These are phyloP conservation scores for Fraxinus floribunda DNA, from an alignment of 305 asterid genomes.

Conservation along the genomic window DNA sequence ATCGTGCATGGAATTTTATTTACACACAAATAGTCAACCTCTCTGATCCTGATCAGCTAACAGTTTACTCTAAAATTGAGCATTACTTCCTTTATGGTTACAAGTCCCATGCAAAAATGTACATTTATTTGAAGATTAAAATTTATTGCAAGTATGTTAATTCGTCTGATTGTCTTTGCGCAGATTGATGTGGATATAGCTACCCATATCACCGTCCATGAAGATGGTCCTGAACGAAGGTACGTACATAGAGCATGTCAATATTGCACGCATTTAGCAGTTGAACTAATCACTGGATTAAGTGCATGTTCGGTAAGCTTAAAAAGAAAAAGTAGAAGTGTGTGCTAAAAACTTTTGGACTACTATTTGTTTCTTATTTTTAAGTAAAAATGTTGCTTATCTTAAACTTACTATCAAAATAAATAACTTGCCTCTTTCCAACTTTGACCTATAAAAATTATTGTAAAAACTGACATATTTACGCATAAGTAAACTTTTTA, in stretches of 20 bases:
- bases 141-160: neutral
- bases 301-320: neutral
- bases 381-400: neutral
- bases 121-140: conserved; percentile 1
- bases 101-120: neutral
- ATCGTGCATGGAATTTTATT: neutral
- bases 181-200: conserved; percentile 82
- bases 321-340: neutral
- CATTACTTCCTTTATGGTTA: neutral
- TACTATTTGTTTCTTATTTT: neutral
- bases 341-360: neutral
- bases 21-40: neutral
- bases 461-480: neutral
- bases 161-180: conserved; percentile 23
- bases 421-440: neutral
- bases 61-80: neutral
- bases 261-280: neutral
- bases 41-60: neutral
- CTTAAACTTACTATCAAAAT: neutral
- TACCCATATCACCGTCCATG: conserved; percentile 64
- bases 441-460: neutral
- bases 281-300: neutral
- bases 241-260: conserved; percentile 8
- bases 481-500: neutral
- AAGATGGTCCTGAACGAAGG: conserved; percentile 83